Conservation (phyloP, 345 rosid genomes). For the Chamaenerion angustifolium region DNA sequence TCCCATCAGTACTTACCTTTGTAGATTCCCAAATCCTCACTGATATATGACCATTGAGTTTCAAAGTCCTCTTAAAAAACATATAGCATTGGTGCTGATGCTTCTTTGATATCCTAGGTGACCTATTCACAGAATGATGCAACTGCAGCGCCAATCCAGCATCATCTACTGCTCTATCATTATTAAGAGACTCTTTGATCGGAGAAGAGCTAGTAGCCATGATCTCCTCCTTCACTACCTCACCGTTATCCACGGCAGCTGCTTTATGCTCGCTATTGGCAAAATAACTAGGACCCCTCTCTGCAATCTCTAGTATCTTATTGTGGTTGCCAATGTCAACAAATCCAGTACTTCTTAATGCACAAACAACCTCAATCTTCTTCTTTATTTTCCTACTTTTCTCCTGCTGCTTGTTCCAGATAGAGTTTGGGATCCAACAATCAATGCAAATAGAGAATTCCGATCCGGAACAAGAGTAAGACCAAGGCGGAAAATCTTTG, state of each 20-base stretch:
- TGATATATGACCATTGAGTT: not conserved
- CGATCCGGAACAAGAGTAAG: slow-evolving; percentile 16
- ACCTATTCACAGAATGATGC: slow-evolving; percentile 22
- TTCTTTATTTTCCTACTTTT: slow-evolving; percentile 9
- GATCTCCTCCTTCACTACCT: slow-evolving; percentile 12
- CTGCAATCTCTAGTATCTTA: slow-evolving; percentile 13
- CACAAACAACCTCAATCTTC: slow-evolving; percentile 1
- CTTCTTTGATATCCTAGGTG: slow-evolving; percentile 19
- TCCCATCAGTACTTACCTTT: slow-evolving; percentile 3
- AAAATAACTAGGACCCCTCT: slow-evolving; percentile 10
- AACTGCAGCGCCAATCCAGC: slow-evolving; percentile 20
- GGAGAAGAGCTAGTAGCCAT: slow-evolving; percentile 3
- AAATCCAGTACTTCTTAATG: slow-evolving; percentile 3
- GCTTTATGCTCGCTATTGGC: not conserved
- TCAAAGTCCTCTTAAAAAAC: not conserved
- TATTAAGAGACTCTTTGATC: not conserved
- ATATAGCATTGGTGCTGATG: slow-evolving; percentile 3
- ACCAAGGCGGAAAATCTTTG: slow-evolving; percentile 23
- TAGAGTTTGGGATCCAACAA: slow-evolving; percentile 43
- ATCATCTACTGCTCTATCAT: slow-evolving; percentile 12
- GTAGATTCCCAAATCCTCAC: not conserved
- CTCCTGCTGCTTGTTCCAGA: slow-evolving; percentile 10
- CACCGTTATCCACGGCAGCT: slow-evolving; percentile 10
- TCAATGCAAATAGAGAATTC: too few relatives aligned
- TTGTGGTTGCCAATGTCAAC: slow-evolving; percentile 7